Percentiles rank a stretch among this genome's conserved stretches.
These are phyloP conservation scores for Boletus fagicola DNA, from an alignment of 768 basidiomycete species.

Conservation along the genomic window DNA sequence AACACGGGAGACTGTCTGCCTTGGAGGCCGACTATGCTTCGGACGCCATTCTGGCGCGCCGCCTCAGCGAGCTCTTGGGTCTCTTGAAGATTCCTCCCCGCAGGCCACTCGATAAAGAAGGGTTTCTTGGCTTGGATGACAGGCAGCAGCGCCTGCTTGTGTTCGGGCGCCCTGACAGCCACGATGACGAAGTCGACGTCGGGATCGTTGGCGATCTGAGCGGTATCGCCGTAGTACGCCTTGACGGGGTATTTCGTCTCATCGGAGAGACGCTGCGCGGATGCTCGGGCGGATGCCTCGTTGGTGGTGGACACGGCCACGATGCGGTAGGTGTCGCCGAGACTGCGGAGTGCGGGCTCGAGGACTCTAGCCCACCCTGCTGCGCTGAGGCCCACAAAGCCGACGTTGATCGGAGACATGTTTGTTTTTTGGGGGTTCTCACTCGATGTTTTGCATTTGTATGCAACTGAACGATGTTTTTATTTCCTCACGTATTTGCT, in stretches of 20 bases:
- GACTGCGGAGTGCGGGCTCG: neutral
- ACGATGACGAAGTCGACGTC: conserved; percentile 16
- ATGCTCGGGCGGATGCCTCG: neutral
- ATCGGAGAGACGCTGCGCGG: neutral
- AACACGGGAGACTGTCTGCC: conserved; percentile 10
- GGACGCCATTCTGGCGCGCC: conserved; percentile 5
- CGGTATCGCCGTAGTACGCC: conserved; percentile 11
- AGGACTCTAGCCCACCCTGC: neutral
- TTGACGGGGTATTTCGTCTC: conserved; percentile 7
- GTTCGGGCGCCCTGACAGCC: conserved; percentile 9
- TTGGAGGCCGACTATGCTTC: conserved; percentile 8
- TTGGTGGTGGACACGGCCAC: neutral
- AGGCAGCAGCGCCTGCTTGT: conserved; percentile 3
- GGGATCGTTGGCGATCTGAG: conserved; percentile 15
- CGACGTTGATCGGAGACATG: neutral
- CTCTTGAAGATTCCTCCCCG: conserved; percentile 6
- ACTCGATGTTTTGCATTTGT: no score
- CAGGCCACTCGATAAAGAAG: conserved; percentile 16
- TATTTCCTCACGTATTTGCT: no score
- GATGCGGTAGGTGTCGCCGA: neutral
- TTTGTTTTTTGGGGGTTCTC: neutral
- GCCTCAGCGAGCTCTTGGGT: conserved; percentile 9
- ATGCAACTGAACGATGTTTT: no score
- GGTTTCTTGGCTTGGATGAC: conserved; percentile 13
- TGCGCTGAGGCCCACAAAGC: neutral